These are phyloP conservation scores for Podila horticola DNA, from an alignment of 192 early-diverging fungal genomes.

Conservation along the genomic window DNA sequence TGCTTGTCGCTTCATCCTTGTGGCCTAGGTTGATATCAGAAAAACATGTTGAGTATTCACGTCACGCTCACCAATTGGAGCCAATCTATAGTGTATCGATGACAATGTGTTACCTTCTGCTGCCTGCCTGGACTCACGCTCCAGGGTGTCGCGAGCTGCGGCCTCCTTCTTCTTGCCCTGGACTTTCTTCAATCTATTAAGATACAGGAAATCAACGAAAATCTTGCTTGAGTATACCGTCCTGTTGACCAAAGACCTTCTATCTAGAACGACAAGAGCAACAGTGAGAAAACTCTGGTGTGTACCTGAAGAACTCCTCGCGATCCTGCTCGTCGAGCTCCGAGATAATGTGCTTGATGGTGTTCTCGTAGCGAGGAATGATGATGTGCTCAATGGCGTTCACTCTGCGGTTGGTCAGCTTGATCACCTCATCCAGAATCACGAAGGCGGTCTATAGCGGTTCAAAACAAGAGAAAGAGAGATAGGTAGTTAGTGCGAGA, in stretches of 20 bases:
- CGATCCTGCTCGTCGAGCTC: constrained; percentile 99
- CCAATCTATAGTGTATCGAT: neutral
- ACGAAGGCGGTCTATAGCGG: constrained; percentile 91
- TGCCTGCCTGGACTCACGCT: constrained; percentile 50
- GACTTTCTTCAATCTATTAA: constrained; percentile 90
- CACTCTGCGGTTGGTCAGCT: constrained; percentile 97
- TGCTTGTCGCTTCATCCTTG: neutral
- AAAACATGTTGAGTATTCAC: neutral
- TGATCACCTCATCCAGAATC: constrained; percentile 99
- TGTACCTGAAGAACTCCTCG: constrained; percentile 95
- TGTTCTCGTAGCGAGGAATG: constrained; percentile 98
- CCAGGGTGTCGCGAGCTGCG: constrained; percentile 65
- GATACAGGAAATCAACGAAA: neutral
- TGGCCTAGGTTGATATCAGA: neutral
- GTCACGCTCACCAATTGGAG: neutral
- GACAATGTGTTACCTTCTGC: constrained; percentile 22
- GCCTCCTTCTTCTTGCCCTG: constrained; percentile 98
- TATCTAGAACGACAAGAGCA: neutral
- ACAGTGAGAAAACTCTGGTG: neutral
- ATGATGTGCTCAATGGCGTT: constrained; percentile 99
- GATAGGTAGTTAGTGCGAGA: neutral
- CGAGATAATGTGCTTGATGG: constrained; percentile 94
- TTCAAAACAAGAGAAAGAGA: no score
- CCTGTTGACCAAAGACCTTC: neutral
- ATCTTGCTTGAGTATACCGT: neutral